A percentile compares a stretch with the other conserved stretches of the same genome.
phyloP scores from a whole-genome alignment of 257 asterid species.

The Thymus quinquecostatus region DNA sequence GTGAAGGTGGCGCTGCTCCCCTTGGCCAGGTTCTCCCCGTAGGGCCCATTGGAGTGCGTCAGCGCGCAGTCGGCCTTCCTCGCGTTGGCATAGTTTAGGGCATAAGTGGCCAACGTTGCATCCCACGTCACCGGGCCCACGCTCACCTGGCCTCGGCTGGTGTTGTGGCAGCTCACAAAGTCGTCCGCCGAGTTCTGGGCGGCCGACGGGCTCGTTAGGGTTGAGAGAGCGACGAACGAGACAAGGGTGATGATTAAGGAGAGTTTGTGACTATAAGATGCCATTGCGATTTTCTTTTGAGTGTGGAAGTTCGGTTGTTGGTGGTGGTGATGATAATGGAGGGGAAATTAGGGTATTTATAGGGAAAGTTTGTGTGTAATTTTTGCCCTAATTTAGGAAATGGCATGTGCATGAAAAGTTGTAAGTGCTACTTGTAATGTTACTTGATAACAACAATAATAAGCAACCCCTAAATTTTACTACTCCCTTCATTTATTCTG shows the following conservation, averaged over 20 bases:
- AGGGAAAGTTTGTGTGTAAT: background rate
- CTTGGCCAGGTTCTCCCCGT: conserved; percentile 66
- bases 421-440: background rate
- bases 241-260: background rate
- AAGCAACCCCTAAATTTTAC: conserved; percentile 29
- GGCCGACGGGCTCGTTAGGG: background rate
- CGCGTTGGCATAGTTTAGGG: conserved; percentile 44
- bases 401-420: conserved; percentile 34
- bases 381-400: conserved; percentile 28
- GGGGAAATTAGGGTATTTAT: conserved; percentile 32
- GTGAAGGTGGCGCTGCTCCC: conserved; percentile 44
- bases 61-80: conserved; percentile 37
- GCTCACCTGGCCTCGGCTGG: conserved; percentile 45
- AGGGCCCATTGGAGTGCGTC: conserved; percentile 50
- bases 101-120: conserved; percentile 42
- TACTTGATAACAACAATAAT: background rate
- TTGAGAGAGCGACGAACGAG: conserved; percentile 11
- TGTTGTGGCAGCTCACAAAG: conserved; percentile 39
- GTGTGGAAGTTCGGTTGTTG: conserved; percentile 3
- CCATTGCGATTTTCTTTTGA: conserved; percentile 28
- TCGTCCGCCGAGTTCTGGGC: conserved; percentile 45
- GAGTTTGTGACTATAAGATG: conserved; percentile 17
- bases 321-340: conserved; percentile 1
- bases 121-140: conserved; percentile 44
- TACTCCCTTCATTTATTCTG: no score